Evolutionary conservation across 345 rosid species (phyloP).

Genomic region (Gossypium sturtianum): DNA sequence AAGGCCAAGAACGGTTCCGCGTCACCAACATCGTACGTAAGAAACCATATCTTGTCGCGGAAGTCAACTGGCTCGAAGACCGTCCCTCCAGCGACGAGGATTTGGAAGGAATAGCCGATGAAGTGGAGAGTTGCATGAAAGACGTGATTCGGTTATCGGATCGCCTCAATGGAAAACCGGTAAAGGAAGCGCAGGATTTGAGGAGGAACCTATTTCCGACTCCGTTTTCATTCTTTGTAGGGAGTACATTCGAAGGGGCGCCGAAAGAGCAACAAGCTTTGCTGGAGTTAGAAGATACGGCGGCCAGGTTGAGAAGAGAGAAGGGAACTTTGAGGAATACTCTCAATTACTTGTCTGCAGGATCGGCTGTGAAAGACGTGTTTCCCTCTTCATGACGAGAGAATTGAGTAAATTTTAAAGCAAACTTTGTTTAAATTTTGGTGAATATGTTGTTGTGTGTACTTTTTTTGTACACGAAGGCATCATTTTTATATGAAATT

Average conservation of each 20-base stretch:
- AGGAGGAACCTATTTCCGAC: conserved; percentile 81
- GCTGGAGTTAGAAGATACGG: conserved; percentile 89
- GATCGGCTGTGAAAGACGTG: conserved; percentile 88
- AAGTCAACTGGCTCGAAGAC: conserved; percentile 90
- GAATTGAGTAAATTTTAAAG: neutral
- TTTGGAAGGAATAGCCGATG: conserved; percentile 54
- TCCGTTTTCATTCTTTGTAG: conserved; percentile 91
- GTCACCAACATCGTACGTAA: conserved; percentile 61
- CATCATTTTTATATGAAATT: neutral
- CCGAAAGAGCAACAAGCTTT: conserved; percentile 92
- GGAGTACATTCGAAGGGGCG: conserved; percentile 88
- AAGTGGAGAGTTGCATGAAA: conserved; percentile 80
- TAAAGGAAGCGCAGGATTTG: conserved; percentile 71
- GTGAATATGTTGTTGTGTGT: neutral
- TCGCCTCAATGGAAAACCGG: conserved; percentile 74
- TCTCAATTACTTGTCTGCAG: conserved; percentile 81
- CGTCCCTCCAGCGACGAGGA: conserved; percentile 82
- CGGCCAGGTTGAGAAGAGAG: conserved; percentile 84
- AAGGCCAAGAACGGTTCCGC: conserved; percentile 91
- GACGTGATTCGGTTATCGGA: conserved; percentile 85
- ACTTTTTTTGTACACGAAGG: neutral
- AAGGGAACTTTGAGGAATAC: conserved; percentile 89
- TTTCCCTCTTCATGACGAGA: conserved; percentile 57
- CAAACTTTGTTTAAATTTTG: neutral
- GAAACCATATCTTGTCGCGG: conserved; percentile 85